Conservation (phyloP, 441 rosid genomes). For the Raphanus hybrid region DNA sequence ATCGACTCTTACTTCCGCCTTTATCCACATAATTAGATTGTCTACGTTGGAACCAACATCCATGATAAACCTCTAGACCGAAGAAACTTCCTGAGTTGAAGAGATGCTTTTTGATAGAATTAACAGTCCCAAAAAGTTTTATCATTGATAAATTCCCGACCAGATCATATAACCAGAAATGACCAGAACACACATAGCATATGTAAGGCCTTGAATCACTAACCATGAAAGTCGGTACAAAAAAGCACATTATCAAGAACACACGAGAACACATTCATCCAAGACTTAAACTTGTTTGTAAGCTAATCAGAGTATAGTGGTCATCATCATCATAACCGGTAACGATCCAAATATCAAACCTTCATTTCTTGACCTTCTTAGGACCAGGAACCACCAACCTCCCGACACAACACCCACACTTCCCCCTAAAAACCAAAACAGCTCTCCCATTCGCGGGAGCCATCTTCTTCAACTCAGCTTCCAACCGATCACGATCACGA, state of each 20-base stretch:
- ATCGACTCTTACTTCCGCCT: conserved; percentile 21
- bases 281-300: conserved; percentile 6
- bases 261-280: not conserved
- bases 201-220: not conserved
- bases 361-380: conserved; percentile 75
- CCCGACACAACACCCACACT: conserved; percentile 88
- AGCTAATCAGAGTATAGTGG: not conserved
- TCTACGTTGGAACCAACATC: not conserved
- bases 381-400: conserved; percentile 89
- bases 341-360: conserved; percentile 15
- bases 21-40: not conserved
- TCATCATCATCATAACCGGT: conserved; percentile 16
- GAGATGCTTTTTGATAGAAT: not conserved
- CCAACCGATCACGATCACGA: conserved; percentile 74
- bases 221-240: not conserved
- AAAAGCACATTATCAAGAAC: not conserved
- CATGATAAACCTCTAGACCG: not conserved
- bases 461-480: conserved; percentile 89
- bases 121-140: not conserved
- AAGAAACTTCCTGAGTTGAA: not conserved
- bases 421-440: conserved; percentile 76
- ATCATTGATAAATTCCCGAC: not conserved
- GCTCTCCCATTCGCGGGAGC: conserved; percentile 91
- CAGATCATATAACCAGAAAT: too few relatives aligned
- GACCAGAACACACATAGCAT: conserved; percentile 7